Percentiles rank a stretch among this genome's conserved stretches.
phyloP scores from a whole-genome alignment of 495 filamentous ascomycete genomes.

The Hyphodiscus hymeniophilus region DNA sequence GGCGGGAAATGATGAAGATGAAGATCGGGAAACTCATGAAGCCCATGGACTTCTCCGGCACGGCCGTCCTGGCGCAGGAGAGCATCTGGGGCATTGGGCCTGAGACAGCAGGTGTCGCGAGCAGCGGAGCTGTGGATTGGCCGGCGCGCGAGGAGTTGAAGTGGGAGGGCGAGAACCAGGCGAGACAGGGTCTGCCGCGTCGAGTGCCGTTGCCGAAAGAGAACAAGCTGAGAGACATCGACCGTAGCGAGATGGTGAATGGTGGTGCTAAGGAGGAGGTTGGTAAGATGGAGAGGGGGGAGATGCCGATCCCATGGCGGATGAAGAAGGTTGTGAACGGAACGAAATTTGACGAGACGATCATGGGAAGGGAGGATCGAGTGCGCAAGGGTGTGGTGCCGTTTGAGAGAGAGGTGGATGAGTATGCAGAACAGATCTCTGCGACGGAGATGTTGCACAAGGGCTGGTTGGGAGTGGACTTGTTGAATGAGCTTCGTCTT shows the following conservation, averaged over 20 bases:
- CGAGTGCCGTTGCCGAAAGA: conserved; percentile 1
- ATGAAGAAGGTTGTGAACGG: neutral
- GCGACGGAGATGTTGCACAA: neutral
- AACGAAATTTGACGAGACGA: neutral
- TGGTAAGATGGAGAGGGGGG: neutral
- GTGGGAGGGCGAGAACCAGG: conserved; percentile 6
- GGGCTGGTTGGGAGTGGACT: no score
- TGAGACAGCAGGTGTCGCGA: neutral
- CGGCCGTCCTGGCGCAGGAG: neutral
- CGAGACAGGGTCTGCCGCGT: neutral
- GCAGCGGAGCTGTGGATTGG: neutral
- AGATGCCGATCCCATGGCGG: neutral
- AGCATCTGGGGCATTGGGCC: neutral
- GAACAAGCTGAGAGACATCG: neutral
- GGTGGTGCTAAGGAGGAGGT: neutral
- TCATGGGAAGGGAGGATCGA: neutral
- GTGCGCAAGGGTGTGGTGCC: neutral
- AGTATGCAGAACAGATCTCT: neutral
- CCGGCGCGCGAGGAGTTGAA: conserved; percentile 1
- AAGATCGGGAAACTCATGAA: no score
- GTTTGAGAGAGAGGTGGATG: neutral
- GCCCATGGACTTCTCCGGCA: neutral
- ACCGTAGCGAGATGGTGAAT: neutral
- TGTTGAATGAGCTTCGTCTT: no score
- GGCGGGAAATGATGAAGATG: neutral